Base-by-base conservation (phyloP, 1,284 basidiomycete genomes). In the Agaricales sp. region DNA sequence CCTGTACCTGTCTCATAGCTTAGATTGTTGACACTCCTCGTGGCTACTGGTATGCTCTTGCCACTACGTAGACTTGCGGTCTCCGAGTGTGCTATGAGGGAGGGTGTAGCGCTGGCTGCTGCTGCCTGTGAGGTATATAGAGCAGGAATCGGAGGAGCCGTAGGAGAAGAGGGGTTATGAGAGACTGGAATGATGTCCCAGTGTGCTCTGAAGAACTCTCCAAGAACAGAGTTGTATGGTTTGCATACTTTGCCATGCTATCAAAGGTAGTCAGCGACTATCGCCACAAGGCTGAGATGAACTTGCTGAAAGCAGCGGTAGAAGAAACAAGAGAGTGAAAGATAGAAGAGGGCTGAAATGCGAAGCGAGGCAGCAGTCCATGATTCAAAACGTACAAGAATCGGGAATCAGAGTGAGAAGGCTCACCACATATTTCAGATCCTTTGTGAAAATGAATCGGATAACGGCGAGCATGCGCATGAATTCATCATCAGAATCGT, bases 191-290 rank as follows among this genome's bases (percentile, higher is more conserved):
- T 63, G 12, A 90, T 71, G 54, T 86, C 84, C 86, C 85, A 95
- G 58, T 92, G 87, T 19, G 88, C 80, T 47, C 89, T 82, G 67
- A 95, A 95, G 67, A 94, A 87, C 65, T 95, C 92, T 60, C 89
- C 91, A 0, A 95, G 77, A 25, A 92, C 88, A 1, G 91, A 92
- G 69, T 95, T 94, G 74, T 97, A 98, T 0, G 94, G 92, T 64
- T 98, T 97, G 73, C 89, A 91, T 16, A 96, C 78, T 63, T 90
- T 89, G 41, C 91, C 90, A 51, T 88, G 81, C 87, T 89, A 56
- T 4, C 53, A 51, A 44, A 12, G 43, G 43, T 21, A 23, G 24
- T 44, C 26, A 44, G 30, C 30, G 16, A 11, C 11, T 37, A 37
- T 12, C 16, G 16, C 16, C 11, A 37, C 11, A 37, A n/a, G n/a